phyloP scores from a whole-genome alignment of 306 rosid species.

The Psophocarpus tetragonolobus region DNA sequence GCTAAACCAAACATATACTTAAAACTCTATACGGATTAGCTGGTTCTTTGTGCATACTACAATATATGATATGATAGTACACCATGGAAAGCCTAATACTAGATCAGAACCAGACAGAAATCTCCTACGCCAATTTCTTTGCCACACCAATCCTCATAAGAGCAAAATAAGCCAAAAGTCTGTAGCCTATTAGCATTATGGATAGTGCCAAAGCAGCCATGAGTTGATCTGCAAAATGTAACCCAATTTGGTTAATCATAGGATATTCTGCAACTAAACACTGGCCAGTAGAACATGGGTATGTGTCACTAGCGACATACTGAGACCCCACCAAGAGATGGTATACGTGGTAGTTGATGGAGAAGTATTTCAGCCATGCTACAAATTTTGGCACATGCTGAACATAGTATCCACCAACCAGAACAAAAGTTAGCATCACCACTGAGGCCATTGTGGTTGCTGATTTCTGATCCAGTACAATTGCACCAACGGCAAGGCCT shows the following conservation, averaged over 20 bases:
- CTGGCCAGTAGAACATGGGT: slow-evolving; percentile 40
- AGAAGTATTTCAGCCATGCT: slow-evolving; percentile 58
- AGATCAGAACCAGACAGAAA: background rate
- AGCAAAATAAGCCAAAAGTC: slow-evolving; percentile 56
- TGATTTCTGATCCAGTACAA: slow-evolving; percentile 46
- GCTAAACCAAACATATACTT: too few species aligned
- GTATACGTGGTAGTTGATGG: slow-evolving; percentile 39
- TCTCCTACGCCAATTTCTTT: slow-evolving; percentile 24
- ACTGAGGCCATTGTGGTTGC: slow-evolving; percentile 59
- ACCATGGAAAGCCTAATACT: background rate
- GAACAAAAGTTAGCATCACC: slow-evolving; percentile 40
- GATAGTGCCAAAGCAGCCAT: slow-evolving; percentile 35
- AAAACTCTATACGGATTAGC: background rate
- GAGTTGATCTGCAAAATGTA: slow-evolving; percentile 35
- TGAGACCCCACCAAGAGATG: slow-evolving; percentile 58
- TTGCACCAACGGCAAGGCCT: slow-evolving; percentile 65
- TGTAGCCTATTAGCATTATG: slow-evolving; percentile 53
- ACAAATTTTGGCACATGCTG: slow-evolving; percentile 56
- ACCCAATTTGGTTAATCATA: slow-evolving; percentile 42
- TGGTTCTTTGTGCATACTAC: background rate
- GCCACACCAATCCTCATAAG: slow-evolving; percentile 56
- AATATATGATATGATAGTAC: background rate
- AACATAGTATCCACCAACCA: slow-evolving; percentile 54
- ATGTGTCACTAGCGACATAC: slow-evolving; percentile 38
- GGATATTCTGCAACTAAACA: slow-evolving; percentile 49